These are phyloP conservation scores for Papilionanthe hybrid DNA, from an alignment of 116 monocot genomes.

Conservation along the genomic window DNA sequence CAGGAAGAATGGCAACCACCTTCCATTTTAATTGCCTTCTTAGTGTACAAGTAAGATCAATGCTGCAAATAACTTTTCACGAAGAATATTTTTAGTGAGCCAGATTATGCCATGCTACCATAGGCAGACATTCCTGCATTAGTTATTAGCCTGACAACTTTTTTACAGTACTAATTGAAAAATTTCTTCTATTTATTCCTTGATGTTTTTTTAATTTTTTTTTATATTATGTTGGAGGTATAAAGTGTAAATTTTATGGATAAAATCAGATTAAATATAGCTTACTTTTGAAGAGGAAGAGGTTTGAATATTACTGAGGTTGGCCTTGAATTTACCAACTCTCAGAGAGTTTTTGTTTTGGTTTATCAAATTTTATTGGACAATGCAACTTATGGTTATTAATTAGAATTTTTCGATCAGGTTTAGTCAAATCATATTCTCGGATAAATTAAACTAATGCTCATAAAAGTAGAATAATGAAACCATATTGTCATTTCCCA, in stretches of 20 bases:
- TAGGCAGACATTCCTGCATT: not conserved
- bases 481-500: no score
- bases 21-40: slow-evolving; percentile 97
- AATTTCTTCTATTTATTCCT: not conserved
- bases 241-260: not conserved
- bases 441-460: no score
- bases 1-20: slow-evolving; percentile 99
- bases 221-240: not conserved
- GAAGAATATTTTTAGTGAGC: slow-evolving; percentile 4
- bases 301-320: not conserved
- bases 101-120: not conserved
- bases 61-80: not conserved
- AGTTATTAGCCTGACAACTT: not conserved
- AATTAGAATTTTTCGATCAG: no score
- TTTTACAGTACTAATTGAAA: not conserved
- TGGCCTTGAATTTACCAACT: not conserved
- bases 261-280: not conserved
- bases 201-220: not conserved
- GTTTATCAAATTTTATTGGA: no score
- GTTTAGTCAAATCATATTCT: no score
- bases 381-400: no score
- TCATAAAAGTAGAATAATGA: no score
- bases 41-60: slow-evolving; percentile 71
- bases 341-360: no score
- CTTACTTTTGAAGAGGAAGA: not conserved